Base-by-base conservation (phyloP, 805 yeast species). In the Cyberlindnera suaveolens region DNA sequence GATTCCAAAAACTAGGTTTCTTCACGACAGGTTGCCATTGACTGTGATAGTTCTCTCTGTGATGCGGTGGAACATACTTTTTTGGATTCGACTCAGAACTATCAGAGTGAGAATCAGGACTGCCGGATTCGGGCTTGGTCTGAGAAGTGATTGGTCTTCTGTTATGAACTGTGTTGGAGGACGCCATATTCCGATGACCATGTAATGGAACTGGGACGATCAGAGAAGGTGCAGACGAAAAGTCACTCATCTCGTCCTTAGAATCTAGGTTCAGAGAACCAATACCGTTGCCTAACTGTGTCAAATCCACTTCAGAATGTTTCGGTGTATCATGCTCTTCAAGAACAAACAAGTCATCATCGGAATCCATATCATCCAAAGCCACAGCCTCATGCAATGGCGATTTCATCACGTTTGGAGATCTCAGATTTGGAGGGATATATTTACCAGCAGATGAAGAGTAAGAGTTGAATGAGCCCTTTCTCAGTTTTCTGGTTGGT, bases 371-470 rank as follows among this genome's bases (percentile, higher is more conserved):
- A 36, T 55, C 60, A 36, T 53, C 56, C 36, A 51, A 37, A 9
- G 40, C 42, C 15, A 50, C 41, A 8, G 49, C 48, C 20, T 53
- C 62, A 34, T 48, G 52, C 14, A 54, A 20, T 23, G 60, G 57
- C 2, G 56, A 52, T 20, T 49, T 52, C 26, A 50, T 52, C 10
- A 50, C 36, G 34, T 49, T 54, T 7, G 80, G 74, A 0, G 77
- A 74, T 57, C 89, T 70, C 50, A 82, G 65, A 53, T 75, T 80
- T n/a, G 89, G 89, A 17, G 90, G 90, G 33, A 83, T 66, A 52
- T 83, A 82, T 56, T 78, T 81, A 3, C 85, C 85, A 32, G 69
- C 63, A 6, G 72, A 57, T 5, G 61, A 51, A 3, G 64, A 56
- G 36, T 46, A 45, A 4, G 60, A 53, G 18, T 46, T 51, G 52